Evolutionary conservation across 2,329 filamentous ascomycete genomes (phyloP), one percentile per base, ranked within the genome.

Genomic region (Trematosphaeria pertusa): DNA sequence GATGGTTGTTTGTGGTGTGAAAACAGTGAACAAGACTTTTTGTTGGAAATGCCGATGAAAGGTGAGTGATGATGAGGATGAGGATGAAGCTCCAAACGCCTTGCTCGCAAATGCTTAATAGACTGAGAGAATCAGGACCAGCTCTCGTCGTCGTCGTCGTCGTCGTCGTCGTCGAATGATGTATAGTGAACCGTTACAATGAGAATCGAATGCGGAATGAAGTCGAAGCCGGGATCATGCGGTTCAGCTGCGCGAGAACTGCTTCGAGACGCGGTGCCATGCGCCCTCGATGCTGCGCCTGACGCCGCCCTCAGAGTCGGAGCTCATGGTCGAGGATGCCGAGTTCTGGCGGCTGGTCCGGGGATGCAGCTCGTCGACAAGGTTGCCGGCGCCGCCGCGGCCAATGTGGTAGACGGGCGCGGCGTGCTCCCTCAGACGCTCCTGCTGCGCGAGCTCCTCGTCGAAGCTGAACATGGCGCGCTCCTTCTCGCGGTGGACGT

Each of bases 401-500:
- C 84, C 84, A 53, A 86, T 80, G 65, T 85, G 81, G 75, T 85
- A 86, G 51, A 86, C 78, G 14, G 84, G 84, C 2, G 83, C 82
- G 36, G 79, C 74, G 60, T 78, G 73, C 54, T 77, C 74, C 63
- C 79, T 78, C 43, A 81, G 74, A 46, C 78, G 76, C 52, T 81
- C 73, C 50, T 84, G 79, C 47, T 78, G 78, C 57, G 82, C 78
- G 40, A 87, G 77, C 62, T 87, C 84, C 73, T 87, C 84, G 68
- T 87, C 84, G 72, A 89, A 89, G 69, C 79, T 81, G 77, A 86
- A 86, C 67, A 86, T 85, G 61, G 81, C 78, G 31, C 81, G 77
- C 58, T 86, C 80, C 50, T 73, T 67, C 42, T 77, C 69, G 34
- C 74, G 64, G 72, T 80, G 76, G 53, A 83, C 78, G 74, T 88